These are phyloP conservation scores for Scytalidium lignicola DNA, from an alignment of 2,329 filamentous ascomycete species.

Conservation along the genomic window DNA sequence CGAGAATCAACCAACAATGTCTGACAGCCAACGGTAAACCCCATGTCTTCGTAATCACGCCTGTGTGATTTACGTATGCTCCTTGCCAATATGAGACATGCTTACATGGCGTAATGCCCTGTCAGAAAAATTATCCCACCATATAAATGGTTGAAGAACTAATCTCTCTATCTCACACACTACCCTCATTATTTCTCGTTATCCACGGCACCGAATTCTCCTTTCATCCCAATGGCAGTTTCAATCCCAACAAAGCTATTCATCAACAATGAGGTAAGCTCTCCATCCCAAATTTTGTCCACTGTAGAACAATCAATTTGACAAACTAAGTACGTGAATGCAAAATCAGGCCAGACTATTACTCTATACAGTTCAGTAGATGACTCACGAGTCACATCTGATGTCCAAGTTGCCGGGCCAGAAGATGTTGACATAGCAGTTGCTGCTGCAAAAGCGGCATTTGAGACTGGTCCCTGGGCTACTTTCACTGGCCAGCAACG, in stretches of 20 bases:
- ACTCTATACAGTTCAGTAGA: not conserved
- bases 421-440: slow-evolving; percentile 34
- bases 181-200: too few species aligned
- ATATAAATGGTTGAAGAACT: too few species aligned
- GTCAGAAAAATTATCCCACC: too few species aligned
- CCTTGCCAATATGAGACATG: too few species aligned
- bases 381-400: not conserved
- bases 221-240: too few species aligned
- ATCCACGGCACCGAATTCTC: too few species aligned
- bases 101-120: too few species aligned
- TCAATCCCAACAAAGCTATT: slow-evolving; percentile 31
- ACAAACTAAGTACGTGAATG: not conserved
- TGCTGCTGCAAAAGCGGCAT: slow-evolving; percentile 36
- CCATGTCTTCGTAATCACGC: too few species aligned
- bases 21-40: too few species aligned
- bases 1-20: too few species aligned
- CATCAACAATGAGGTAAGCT: slow-evolving; percentile 43
- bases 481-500: slow-evolving; percentile 32
- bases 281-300: not conserved
- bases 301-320: not conserved
- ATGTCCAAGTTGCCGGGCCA: not conserved
- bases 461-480: slow-evolving; percentile 34
- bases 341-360: not conserved
- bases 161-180: too few species aligned
- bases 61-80: too few species aligned